Percentiles rank a stretch among this genome's conserved stretches.
Conservation (phyloP, 116 monocot species). For the Papilionanthe hybrid region DNA sequence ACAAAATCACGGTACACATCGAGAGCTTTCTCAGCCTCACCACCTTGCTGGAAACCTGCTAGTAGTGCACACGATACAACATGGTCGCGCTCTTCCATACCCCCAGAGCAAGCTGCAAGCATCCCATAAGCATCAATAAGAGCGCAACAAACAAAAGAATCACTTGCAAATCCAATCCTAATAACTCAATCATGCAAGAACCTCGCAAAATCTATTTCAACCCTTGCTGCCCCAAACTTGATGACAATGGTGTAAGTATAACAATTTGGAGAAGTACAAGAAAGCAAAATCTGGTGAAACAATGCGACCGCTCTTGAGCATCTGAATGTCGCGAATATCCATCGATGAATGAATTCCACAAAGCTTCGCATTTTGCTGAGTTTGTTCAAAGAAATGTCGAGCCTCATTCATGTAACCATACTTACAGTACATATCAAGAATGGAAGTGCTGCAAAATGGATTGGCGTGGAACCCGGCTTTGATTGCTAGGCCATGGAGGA, state of each 20-base stretch:
- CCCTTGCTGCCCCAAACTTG: neutral
- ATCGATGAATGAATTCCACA: slow-evolving; percentile 24
- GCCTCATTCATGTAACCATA: slow-evolving; percentile 9
- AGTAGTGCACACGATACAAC: slow-evolving; percentile 19
- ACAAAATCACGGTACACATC: slow-evolving; percentile 21
- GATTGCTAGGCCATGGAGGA: slow-evolving; percentile 13
- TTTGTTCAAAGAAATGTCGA: slow-evolving; percentile 11
- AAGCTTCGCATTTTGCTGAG: slow-evolving; percentile 12
- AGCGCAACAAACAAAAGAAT: slow-evolving; percentile 22
- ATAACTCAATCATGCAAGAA: slow-evolving; percentile 16
- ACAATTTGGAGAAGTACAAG: slow-evolving; percentile 11
- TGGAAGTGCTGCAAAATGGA: slow-evolving; percentile 18
- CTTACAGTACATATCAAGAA: slow-evolving; percentile 19
- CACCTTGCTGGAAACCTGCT: slow-evolving; percentile 7
- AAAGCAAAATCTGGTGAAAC: slow-evolving; percentile 18
- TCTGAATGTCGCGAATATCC: slow-evolving; percentile 10
- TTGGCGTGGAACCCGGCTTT: slow-evolving; percentile 18
- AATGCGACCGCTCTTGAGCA: slow-evolving; percentile 6
- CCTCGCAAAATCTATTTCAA: slow-evolving; percentile 2
- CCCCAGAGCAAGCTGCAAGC: slow-evolving; percentile 16
- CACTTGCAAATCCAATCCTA: slow-evolving; percentile 4
- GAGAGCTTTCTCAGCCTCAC: slow-evolving; percentile 6
- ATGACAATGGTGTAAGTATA: slow-evolving; percentile 21
- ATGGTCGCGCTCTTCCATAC: slow-evolving; percentile 14
- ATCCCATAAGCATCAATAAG: slow-evolving; percentile 20